phyloP scores from a whole-genome alignment of 495 filamentous ascomycete species.

The Talaromyces stipitatus region DNA sequence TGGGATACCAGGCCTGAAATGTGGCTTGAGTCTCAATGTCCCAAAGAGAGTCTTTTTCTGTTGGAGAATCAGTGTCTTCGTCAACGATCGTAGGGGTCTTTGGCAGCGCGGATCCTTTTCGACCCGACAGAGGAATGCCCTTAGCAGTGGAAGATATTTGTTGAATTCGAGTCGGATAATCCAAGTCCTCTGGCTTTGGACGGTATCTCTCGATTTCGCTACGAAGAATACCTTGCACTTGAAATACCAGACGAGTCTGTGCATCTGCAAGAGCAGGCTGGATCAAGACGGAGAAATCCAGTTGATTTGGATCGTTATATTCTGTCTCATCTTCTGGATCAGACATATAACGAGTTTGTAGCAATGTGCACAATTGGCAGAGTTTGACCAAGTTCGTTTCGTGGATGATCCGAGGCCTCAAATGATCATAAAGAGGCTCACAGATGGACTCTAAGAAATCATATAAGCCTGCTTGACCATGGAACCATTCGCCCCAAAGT shows the following conservation, averaged over 20 bases:
- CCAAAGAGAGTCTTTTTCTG: constrained; percentile 41
- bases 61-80: constrained; percentile 35
- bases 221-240: constrained; percentile 58
- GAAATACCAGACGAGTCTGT: constrained; percentile 66
- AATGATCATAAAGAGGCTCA: constrained; percentile 67
- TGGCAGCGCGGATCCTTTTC: constrained; percentile 40
- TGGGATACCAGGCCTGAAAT: constrained; percentile 54
- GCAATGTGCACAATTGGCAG: constrained; percentile 70
- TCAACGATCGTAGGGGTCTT: constrained; percentile 46
- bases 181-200: constrained; percentile 60
- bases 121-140: constrained; percentile 38
- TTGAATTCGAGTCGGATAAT: constrained; percentile 50
- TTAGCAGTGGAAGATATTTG: constrained; percentile 40
- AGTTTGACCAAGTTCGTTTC: constrained; percentile 66
- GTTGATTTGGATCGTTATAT: constrained; percentile 40
- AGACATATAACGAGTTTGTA: constrained; percentile 77
- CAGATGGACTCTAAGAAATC: constrained; percentile 67
- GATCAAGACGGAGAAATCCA: constrained; percentile 61
- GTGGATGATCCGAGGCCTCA: constrained; percentile 62
- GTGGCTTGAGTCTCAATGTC: constrained; percentile 45
- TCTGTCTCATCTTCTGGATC: constrained; percentile 65
- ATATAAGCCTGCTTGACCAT: constrained; percentile 58
- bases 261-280: constrained; percentile 65
- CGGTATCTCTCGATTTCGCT: constrained; percentile 64
- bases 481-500: constrained; percentile 69